Percentiles rank a stretch among this genome's conserved stretches.
Evolutionary conservation across 1,139 yeast species (phyloP).

Genomic region (Pichia sp.): DNA sequence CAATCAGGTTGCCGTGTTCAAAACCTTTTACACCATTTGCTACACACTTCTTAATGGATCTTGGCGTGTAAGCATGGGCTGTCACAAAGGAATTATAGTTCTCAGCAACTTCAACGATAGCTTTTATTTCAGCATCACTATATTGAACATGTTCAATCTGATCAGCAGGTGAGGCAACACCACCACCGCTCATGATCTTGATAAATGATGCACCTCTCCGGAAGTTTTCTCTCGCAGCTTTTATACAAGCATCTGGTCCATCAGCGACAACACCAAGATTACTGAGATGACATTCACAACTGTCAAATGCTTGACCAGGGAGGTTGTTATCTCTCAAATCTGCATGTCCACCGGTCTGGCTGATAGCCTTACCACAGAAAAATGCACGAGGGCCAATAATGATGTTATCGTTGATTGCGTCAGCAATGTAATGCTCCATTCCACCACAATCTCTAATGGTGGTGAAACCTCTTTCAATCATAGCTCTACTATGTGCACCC

Average conservation of each 20-base stretch:
- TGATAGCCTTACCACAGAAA: too few relatives aligned
- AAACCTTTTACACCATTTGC: constrained; percentile 29
- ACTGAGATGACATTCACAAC: constrained; percentile 27
- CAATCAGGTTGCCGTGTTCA: constrained; percentile 31
- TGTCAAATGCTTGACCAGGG: constrained; percentile 12
- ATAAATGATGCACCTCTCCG: constrained; percentile 29
- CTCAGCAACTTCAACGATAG: constrained; percentile 28
- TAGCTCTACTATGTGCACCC: too few relatives aligned
- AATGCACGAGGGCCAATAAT: too few relatives aligned
- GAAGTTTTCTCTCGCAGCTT: constrained; percentile 27
- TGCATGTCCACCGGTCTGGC: too few relatives aligned
- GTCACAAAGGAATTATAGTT: constrained; percentile 29
- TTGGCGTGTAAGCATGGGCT: constrained; percentile 30
- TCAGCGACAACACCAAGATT: constrained; percentile 27
- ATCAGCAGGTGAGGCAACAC: constrained; percentile 28
- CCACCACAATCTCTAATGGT: too few relatives aligned
- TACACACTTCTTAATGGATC: constrained; percentile 26
- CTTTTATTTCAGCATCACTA: constrained; percentile 28
- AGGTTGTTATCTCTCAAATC: too few relatives aligned
- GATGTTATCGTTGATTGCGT: too few relatives aligned
- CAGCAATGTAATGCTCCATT: too few relatives aligned
- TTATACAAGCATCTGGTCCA: constrained; percentile 27
- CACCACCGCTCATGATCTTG: constrained; percentile 25
- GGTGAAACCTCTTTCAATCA: too few relatives aligned
- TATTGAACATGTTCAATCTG: constrained; percentile 25